phyloP scores from a whole-genome alignment of 768 basidiomycete species.

The Clathrus columnatus region DNA sequence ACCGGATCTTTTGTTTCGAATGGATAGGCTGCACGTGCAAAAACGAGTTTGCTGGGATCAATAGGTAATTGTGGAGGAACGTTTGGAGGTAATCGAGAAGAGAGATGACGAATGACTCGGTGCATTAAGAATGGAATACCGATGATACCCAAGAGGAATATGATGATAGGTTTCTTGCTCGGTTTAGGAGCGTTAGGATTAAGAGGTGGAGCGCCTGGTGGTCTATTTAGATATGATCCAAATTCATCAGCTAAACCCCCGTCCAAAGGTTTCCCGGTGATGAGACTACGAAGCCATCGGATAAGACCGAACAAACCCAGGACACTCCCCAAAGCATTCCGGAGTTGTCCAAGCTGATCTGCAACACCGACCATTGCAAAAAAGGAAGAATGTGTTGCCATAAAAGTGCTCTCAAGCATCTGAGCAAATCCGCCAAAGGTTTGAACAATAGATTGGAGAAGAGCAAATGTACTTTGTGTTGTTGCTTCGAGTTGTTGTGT shows the following conservation, averaged over 20 bases:
- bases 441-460: slow-evolving; percentile 91
- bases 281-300: slow-evolving; percentile 68
- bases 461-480: slow-evolving; percentile 86
- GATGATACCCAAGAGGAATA: slow-evolving; percentile 90
- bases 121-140: slow-evolving; percentile 93
- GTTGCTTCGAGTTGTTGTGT: slow-evolving; percentile 83
- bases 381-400: slow-evolving; percentile 93
- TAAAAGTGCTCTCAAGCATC: slow-evolving; percentile 95
- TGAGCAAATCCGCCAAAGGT: slow-evolving; percentile 93
- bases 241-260: slow-evolving; percentile 55
- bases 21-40: slow-evolving; percentile 73
- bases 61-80: slow-evolving; percentile 44
- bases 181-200: slow-evolving; percentile 43
- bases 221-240: slow-evolving; percentile 62
- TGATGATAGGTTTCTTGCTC: slow-evolving; percentile 80
- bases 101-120: slow-evolving; percentile 71
- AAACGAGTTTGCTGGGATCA: slow-evolving; percentile 74
- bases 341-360: slow-evolving; percentile 87
- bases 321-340: slow-evolving; percentile 89
- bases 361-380: slow-evolving; percentile 95
- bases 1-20: slow-evolving; percentile 67
- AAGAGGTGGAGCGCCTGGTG: slow-evolving; percentile 25
- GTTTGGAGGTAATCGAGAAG: slow-evolving; percentile 41
- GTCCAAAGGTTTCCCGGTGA: slow-evolving; percentile 37
- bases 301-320: slow-evolving; percentile 86